Evolutionary conservation across 192 early-diverging fungal genomes (phyloP).

Genomic region (Gamsiella multidivaricata): DNA sequence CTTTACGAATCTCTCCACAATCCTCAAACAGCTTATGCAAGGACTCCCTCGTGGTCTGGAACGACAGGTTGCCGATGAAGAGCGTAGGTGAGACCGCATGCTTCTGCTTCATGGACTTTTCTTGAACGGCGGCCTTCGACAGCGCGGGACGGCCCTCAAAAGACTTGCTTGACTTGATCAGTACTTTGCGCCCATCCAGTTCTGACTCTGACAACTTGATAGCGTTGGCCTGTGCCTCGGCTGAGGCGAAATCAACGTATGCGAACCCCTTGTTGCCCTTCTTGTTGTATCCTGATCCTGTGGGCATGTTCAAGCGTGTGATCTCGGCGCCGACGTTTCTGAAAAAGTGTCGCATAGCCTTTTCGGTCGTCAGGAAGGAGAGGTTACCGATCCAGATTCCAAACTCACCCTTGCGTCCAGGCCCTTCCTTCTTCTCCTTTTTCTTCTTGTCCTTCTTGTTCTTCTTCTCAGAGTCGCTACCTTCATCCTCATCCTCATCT

Average conservation of each 20-base stretch:
- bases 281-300: constrained; percentile 54
- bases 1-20: constrained; percentile 73
- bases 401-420: constrained; percentile 59
- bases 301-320: constrained; percentile 61
- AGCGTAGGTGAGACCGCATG: constrained; percentile 71
- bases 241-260: constrained; percentile 74
- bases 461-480: constrained; percentile 15
- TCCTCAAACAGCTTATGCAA: constrained; percentile 68
- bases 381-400: constrained; percentile 82
- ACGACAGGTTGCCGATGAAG: constrained; percentile 77
- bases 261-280: constrained; percentile 71
- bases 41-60: constrained; percentile 61
- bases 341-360: constrained; percentile 69
- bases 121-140: constrained; percentile 38
- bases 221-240: constrained; percentile 64
- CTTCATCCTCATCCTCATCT: constrained; percentile 33
- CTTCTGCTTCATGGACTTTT: constrained; percentile 61
- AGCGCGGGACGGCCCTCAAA: constrained; percentile 66
- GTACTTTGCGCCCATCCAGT: constrained; percentile 67
- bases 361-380: constrained; percentile 66
- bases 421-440: constrained; percentile 55
- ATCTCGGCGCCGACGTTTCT: constrained; percentile 55
- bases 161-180: constrained; percentile 76
- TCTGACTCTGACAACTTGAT: constrained; percentile 71
- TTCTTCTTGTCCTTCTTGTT: constrained; percentile 55